Conservation (phyloP, 169 alveolate species). For the Perkinsus marinus region DNA sequence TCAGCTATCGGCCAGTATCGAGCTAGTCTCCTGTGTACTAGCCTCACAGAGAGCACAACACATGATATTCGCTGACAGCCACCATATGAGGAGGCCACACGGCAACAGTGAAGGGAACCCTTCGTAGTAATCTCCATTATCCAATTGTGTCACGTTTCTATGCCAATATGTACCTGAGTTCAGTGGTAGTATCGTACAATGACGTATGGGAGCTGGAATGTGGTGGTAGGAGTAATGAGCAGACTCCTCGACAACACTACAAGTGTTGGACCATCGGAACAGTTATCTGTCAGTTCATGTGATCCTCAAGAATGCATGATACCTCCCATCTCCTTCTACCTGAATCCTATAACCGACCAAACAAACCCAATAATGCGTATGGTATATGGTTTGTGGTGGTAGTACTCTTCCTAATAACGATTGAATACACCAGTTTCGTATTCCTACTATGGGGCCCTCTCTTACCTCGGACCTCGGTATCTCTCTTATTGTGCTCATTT, state of each 20-base stretch:
- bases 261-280: no score
- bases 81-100: background rate
- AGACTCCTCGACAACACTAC: no score
- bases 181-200: no score
- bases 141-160: background rate
- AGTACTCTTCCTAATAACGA: background rate
- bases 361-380: background rate
- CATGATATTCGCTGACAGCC: background rate
- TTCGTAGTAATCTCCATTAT: background rate
- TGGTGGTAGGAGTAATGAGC: no score
- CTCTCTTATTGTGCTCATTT: background rate
- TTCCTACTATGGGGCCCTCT: background rate
- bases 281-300: no score
- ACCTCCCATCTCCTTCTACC: background rate
- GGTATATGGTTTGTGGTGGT: background rate
- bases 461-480: background rate
- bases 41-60: background rate
- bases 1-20: background rate
- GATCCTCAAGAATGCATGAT: background rate
- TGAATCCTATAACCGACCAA: background rate
- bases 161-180: background rate
- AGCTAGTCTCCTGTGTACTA: background rate
- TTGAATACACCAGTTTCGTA: background rate
- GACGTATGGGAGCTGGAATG: no score
- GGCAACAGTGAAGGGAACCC: background rate